Evolutionary conservation across 2,329 filamentous ascomycete genomes (phyloP).

Genomic region (Apiospora marii): DNA sequence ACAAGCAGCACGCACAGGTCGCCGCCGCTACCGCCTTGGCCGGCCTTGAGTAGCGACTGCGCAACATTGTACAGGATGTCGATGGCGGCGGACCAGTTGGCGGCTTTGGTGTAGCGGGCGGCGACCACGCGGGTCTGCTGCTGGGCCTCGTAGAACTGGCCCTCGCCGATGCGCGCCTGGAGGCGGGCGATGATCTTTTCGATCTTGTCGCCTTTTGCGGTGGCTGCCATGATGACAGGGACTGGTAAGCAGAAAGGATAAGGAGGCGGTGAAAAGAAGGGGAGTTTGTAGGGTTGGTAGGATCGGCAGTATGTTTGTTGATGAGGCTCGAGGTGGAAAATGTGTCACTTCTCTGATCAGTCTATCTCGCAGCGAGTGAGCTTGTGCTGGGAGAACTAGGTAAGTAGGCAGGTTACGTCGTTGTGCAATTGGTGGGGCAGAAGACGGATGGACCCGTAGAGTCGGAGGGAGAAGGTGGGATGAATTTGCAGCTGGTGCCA

Average conservation of each 20-base stretch:
- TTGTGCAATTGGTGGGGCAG: conserved; percentile 8
- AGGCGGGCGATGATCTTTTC: conserved; percentile 70
- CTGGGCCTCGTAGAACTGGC: conserved; percentile 97
- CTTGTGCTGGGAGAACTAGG: conserved; percentile 9
- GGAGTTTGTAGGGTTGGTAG: neutral
- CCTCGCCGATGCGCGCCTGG: conserved; percentile 87
- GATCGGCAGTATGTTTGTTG: neutral
- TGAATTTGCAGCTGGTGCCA: conserved; percentile 17
- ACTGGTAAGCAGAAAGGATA: neutral
- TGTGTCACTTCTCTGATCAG: no score
- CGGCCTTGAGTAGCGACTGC: conserved; percentile 84
- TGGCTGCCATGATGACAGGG: conserved; percentile 17
- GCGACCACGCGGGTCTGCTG: conserved; percentile 97
- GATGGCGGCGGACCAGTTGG: conserved; percentile 84
- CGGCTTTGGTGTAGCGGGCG: conserved; percentile 88
- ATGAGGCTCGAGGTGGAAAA: no score
- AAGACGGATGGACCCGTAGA: conserved; percentile 14
- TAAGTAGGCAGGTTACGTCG: conserved; percentile 11
- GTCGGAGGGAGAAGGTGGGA: conserved; percentile 13
- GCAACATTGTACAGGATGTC: conserved; percentile 88
- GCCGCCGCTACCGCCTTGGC: conserved; percentile 92
- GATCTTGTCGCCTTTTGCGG: conserved; percentile 50
- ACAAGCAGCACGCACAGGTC: conserved; percentile 88
- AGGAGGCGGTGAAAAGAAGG: neutral
- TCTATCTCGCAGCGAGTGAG: conserved; percentile 4